phyloP scores from a whole-genome alignment of 169 alveolate genomes.

The Plasmodium gonderi region DNA sequence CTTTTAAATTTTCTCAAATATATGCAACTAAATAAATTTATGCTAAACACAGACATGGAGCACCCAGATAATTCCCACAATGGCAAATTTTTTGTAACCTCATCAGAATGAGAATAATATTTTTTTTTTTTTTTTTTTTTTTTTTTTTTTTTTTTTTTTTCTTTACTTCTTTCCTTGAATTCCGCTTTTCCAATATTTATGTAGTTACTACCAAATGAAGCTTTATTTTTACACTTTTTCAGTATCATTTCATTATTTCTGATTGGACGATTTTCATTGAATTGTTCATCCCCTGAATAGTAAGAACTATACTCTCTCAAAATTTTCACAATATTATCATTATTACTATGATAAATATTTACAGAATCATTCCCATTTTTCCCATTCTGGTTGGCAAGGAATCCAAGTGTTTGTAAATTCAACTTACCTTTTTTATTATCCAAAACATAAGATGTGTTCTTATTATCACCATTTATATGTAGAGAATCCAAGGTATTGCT shows the following conservation, averaged over 20 bases:
- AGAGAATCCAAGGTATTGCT: background rate
- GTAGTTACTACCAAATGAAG: background rate
- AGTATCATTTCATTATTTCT: background rate
- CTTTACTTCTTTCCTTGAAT: background rate
- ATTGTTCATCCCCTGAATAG: background rate
- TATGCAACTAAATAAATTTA: constrained; percentile 53
- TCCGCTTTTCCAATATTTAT: background rate
- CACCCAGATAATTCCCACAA: constrained; percentile 44
- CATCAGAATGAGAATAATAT: background rate
- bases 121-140: background rate
- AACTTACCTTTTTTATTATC: background rate
- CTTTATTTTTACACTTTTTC: background rate
- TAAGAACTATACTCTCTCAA: background rate
- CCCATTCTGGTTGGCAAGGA: background rate
- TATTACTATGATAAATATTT: background rate
- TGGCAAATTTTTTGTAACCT: background rate
- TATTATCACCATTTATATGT: background rate
- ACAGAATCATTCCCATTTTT: background rate
- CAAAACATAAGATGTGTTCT: background rate
- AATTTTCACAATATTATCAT: background rate
- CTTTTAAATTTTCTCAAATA: constrained; percentile 42
- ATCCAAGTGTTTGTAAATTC: background rate
- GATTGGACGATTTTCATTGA: background rate
- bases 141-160: background rate
- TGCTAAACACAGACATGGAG: constrained; percentile 38